A percentile compares a stretch with the other conserved stretches of the same genome.
phyloP scores from a whole-genome alignment of 192 early-diverging fungal species.

The Rhizophagus clarus region DNA sequence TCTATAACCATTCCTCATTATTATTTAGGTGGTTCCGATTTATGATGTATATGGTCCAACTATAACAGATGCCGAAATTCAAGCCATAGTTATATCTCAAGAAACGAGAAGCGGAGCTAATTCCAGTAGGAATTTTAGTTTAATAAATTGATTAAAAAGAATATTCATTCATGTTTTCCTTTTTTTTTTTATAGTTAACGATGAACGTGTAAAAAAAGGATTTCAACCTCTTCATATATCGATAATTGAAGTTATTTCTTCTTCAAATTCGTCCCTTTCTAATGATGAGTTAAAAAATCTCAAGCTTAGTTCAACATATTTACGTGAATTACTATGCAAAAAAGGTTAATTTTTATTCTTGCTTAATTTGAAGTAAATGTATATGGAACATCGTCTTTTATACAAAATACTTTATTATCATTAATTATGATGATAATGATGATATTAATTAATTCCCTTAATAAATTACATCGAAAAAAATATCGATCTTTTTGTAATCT shows the following conservation, averaged over 20 bases:
- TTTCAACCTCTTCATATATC: slow-evolving; percentile 62
- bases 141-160: not conserved
- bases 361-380: too few species aligned
- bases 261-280: slow-evolving; percentile 38
- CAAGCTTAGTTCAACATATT: slow-evolving; percentile 82
- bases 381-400: too few species aligned
- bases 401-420: too few species aligned
- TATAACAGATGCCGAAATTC: slow-evolving; percentile 65
- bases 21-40: slow-evolving; percentile 66
- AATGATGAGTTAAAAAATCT: slow-evolving; percentile 50
- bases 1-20: not conserved
- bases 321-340: slow-evolving; percentile 52
- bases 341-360: not conserved
- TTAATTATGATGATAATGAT: too few species aligned
- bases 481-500: not conserved
- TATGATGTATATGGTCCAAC: slow-evolving; percentile 89
- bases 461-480: not conserved
- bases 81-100: slow-evolving; percentile 79
- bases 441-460: too few species aligned
- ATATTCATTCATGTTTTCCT: not conserved
- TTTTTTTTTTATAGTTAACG: slow-evolving; percentile 69
- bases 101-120: slow-evolving; percentile 80
- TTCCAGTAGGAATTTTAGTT: slow-evolving; percentile 51
- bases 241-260: slow-evolving; percentile 72
- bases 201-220: slow-evolving; percentile 58